phyloP scores from a whole-genome alignment of 805 yeast genomes.

The Kurtzmaniella cleridarum region DNA sequence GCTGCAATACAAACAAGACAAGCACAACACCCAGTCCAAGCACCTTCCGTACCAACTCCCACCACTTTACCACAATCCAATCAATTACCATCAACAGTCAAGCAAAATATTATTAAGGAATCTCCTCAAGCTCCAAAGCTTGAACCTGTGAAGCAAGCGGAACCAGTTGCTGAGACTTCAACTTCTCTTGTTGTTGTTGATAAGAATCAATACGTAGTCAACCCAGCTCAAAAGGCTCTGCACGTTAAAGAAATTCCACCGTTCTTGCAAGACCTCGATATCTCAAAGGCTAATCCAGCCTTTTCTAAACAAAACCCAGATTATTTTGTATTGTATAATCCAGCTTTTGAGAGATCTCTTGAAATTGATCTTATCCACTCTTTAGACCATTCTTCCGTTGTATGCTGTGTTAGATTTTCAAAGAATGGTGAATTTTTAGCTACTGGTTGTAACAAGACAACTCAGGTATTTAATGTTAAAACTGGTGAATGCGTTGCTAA shows the following conservation, averaged over 20 bases:
- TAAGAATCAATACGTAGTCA: slow-evolving; percentile 36
- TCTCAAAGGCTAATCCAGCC: slow-evolving; percentile 67
- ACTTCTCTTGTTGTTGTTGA: slow-evolving; percentile 33
- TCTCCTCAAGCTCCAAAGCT: slow-evolving; percentile 10
- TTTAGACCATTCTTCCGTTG: slow-evolving; percentile 89
- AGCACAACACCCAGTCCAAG: slow-evolving; percentile 9
- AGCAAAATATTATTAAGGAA: slow-evolving; percentile 13
- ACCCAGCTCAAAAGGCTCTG: slow-evolving; percentile 40
- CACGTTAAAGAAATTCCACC: slow-evolving; percentile 77
- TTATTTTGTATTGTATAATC: slow-evolving; percentile 86
- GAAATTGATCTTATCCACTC: slow-evolving; percentile 89
- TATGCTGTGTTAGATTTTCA: slow-evolving; percentile 92
- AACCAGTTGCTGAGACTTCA: slow-evolving; percentile 20
- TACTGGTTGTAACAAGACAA: slow-evolving; percentile 93
- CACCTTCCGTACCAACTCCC: slow-evolving; percentile 5
- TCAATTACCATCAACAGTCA: slow-evolving; percentile 8
- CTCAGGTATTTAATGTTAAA: slow-evolving; percentile 89
- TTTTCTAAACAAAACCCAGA: slow-evolving; percentile 79
- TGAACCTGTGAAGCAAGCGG: slow-evolving; percentile 8
- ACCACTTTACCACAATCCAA: slow-evolving; percentile 3
- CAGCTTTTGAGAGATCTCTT: slow-evolving; percentile 58
- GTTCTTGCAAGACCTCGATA: slow-evolving; percentile 75
- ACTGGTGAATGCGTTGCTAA: slow-evolving; percentile 87
- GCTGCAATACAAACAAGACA: slow-evolving; percentile 7
- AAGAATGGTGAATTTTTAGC: slow-evolving; percentile 90